These are phyloP conservation scores for Leucocoprinus birnbaumii DNA, from an alignment of 768 basidiomycete genomes.

Conservation along the genomic window DNA sequence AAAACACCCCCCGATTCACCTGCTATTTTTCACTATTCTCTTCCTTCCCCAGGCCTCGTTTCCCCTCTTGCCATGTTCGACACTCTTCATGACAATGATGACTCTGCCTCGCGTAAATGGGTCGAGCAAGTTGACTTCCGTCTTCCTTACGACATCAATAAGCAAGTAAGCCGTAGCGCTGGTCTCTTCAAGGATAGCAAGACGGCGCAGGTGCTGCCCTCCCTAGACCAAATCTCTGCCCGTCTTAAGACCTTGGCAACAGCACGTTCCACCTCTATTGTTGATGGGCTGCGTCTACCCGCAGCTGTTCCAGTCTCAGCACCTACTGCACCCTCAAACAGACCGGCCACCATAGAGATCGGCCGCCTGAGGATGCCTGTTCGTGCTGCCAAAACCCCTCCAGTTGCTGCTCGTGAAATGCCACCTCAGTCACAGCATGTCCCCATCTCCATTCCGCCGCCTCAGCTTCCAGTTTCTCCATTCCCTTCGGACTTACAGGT, in stretches of 20 bases:
- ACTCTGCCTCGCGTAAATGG: slow-evolving; percentile 30
- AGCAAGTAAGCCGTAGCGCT: slow-evolving; percentile 13
- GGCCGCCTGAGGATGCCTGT: slow-evolving; percentile 43
- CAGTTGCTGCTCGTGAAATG: slow-evolving; percentile 16
- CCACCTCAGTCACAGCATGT: slow-evolving; percentile 23
- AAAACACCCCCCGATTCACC: slow-evolving; percentile 72
- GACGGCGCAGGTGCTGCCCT: slow-evolving; percentile 40
- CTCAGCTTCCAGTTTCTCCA: slow-evolving; percentile 31
- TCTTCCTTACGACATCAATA: slow-evolving; percentile 26
- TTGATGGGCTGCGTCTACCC: slow-evolving; percentile 14
- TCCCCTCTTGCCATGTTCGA: slow-evolving; percentile 64
- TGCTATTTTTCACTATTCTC: slow-evolving; percentile 61
- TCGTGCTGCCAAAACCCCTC: slow-evolving; percentile 24
- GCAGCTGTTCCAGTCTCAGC: slow-evolving; percentile 19
- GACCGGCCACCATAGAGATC: slow-evolving; percentile 27
- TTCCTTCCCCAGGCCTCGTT: slow-evolving; percentile 65
- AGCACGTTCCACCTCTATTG: slow-evolving; percentile 10
- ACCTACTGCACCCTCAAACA: slow-evolving; percentile 16
- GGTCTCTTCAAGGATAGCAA: slow-evolving; percentile 18
- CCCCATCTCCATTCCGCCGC: slow-evolving; percentile 29
- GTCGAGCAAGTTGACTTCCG: slow-evolving; percentile 69
- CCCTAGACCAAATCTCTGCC: slow-evolving; percentile 75
- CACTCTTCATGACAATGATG: slow-evolving; percentile 34
- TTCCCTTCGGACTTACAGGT: slow-evolving; percentile 40
- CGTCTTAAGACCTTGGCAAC: slow-evolving; percentile 40